Conservation (phyloP, 2,329 filamentous ascomycete genomes). For the Colletotrichum siamense region DNA sequence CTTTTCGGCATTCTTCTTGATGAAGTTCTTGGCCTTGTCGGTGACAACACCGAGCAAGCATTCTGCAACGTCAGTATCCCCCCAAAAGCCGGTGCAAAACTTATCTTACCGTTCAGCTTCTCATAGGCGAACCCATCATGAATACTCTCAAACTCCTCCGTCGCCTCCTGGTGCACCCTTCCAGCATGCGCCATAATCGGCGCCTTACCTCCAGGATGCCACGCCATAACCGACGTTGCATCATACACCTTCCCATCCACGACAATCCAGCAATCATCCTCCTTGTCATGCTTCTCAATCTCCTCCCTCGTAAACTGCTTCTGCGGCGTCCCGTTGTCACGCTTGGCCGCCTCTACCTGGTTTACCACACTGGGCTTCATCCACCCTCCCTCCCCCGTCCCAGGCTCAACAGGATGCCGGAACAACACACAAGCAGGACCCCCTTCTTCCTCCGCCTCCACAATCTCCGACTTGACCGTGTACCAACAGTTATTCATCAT, state of each 20-base stretch:
- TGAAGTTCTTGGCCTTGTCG: conserved; percentile 51
- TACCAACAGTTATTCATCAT: conserved; percentile 64
- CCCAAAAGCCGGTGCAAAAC: not conserved
- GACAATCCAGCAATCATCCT: conserved; percentile 59
- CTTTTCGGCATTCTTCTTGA: conserved; percentile 47
- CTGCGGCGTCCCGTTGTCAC: conserved; percentile 46
- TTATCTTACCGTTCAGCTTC: conserved; percentile 46
- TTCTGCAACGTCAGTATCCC: conserved; percentile 37
- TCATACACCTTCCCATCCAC: conserved; percentile 58
- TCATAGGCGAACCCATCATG: conserved; percentile 56
- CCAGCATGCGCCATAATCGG: conserved; percentile 55
- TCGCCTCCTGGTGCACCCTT: conserved; percentile 52
- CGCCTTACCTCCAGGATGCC: conserved; percentile 55
- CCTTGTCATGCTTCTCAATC: conserved; percentile 54
- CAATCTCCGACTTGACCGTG: conserved; percentile 43
- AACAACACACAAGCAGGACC: conserved; percentile 40
- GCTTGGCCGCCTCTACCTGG: conserved; percentile 47
- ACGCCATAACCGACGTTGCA: conserved; percentile 48
- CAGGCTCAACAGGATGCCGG: conserved; percentile 51
- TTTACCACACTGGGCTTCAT: conserved; percentile 53
- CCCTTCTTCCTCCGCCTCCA: conserved; percentile 34
- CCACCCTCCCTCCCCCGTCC: conserved; percentile 50
- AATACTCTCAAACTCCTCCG: conserved; percentile 53
- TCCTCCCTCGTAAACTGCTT: conserved; percentile 59
- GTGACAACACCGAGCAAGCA: conserved; percentile 55